A percentile compares a stretch with the other conserved stretches of the same genome.
phyloP scores from a whole-genome alignment of 176 grass and related monocot genomes.

The Cymbopogon citratus region DNA sequence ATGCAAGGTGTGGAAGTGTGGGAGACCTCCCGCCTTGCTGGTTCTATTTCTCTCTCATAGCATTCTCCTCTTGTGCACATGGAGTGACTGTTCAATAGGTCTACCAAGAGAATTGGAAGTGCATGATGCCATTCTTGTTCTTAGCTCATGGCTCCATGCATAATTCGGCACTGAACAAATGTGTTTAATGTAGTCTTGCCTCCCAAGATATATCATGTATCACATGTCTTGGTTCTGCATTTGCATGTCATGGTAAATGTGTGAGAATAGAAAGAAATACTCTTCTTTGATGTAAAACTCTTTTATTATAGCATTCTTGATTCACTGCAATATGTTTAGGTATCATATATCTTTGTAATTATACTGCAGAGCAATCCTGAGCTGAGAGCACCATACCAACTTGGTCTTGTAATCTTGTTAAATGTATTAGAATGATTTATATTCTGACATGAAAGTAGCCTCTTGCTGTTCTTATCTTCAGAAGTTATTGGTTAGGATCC shows the following conservation, averaged over 20 bases:
- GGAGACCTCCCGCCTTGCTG: slow-evolving; percentile 55
- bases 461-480: neutral
- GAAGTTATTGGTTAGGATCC: neutral
- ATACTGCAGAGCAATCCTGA: neutral
- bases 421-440: neutral
- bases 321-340: neutral
- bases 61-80: neutral
- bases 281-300: slow-evolving; percentile 4
- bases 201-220: slow-evolving; percentile 10
- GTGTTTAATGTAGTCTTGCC: neutral
- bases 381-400: neutral
- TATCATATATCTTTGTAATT: slow-evolving; percentile 17
- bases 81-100: neutral
- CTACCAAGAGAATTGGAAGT: neutral
- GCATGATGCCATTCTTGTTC: neutral
- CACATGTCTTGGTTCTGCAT: slow-evolving; percentile 13
- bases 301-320: neutral
- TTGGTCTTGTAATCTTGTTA: neutral
- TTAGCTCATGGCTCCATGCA: slow-evolving; percentile 3
- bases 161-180: neutral
- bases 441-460: neutral
- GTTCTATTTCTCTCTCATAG: slow-evolving; percentile 46
- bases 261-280: neutral
- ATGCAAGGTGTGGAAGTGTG: slow-evolving; percentile 70
- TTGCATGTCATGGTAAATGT: slow-evolving; percentile 18